phyloP scores from a whole-genome alignment of 139 green algal genomes.

The Asterochloris erici region DNA sequence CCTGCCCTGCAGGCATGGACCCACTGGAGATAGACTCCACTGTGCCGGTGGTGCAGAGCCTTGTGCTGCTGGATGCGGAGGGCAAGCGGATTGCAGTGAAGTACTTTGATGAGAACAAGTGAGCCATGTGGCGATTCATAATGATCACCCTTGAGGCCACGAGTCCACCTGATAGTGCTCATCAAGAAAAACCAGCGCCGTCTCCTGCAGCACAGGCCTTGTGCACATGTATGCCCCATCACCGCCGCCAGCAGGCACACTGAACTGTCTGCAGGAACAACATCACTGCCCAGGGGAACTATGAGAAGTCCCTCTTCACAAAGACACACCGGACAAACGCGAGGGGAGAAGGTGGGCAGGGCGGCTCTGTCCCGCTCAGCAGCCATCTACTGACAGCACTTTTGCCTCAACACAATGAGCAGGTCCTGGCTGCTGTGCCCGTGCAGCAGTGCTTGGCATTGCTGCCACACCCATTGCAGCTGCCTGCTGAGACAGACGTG shows the following conservation, averaged over 20 bases:
- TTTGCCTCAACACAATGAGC: background rate
- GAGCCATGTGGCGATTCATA: conserved; percentile 6
- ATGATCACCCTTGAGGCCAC: background rate
- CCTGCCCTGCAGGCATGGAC: too few relatives aligned
- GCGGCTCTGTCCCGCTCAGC: background rate
- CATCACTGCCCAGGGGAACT: conserved; percentile 78
- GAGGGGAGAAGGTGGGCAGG: conserved; percentile 76
- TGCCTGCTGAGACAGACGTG: too few relatives aligned
- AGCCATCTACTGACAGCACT: background rate
- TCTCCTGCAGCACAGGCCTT: background rate
- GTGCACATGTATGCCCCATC: background rate
- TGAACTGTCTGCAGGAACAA: conserved; percentile 56
- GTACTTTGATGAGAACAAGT: conserved; percentile 93
- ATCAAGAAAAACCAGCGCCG: background rate
- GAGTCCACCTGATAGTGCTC: background rate
- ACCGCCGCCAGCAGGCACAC: background rate
- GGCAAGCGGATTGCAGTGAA: conserved; percentile 98
- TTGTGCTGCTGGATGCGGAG: conserved; percentile 94
- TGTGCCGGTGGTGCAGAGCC: conserved; percentile 83
- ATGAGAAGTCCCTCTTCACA: conserved; percentile 90
- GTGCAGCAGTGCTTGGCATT: background rate
- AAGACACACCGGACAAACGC: conserved; percentile 93
- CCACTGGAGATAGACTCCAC: conserved; percentile 42
- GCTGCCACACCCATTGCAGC: background rate
- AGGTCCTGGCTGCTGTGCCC: background rate